A percentile compares a stretch with the other conserved stretches of the same genome.
Conservation (phyloP, 805 yeast genomes). For the Cyberlindnera xylosilytica region DNA sequence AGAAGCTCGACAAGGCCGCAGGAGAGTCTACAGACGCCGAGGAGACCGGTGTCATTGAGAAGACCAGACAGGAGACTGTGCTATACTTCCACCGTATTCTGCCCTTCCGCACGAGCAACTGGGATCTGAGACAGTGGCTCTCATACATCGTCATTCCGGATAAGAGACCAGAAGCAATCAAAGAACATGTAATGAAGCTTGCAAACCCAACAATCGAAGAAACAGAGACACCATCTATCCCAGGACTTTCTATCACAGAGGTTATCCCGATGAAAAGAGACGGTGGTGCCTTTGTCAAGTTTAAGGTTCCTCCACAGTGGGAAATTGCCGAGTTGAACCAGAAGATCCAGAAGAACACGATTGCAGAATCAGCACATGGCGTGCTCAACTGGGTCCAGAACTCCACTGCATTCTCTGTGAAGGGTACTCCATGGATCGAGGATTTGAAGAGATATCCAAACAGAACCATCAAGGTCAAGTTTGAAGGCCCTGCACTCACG, state of each 20-base stretch:
- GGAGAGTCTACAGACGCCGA: constrained; percentile 56
- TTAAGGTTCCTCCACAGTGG: constrained; percentile 52
- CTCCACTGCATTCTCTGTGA: constrained; percentile 67
- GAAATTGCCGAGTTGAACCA: constrained; percentile 52
- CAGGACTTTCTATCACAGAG: constrained; percentile 47
- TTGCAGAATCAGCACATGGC: constrained; percentile 35
- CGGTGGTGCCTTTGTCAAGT: constrained; percentile 91
- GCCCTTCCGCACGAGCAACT: constrained; percentile 41
- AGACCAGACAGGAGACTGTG: constrained; percentile 46
- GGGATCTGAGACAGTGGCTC: constrained; percentile 46
- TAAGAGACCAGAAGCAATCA: constrained; percentile 36
- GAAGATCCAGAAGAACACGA: constrained; percentile 46
- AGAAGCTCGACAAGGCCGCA: constrained; percentile 42
- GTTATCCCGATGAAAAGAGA: constrained; percentile 75
- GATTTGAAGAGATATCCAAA: constrained; percentile 81
- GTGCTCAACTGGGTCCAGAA: constrained; percentile 40
- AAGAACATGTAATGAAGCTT: constrained; percentile 36
- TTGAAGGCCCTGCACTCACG: constrained; percentile 71
- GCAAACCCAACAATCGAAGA: constrained; percentile 34
- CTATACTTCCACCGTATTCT: constrained; percentile 55
- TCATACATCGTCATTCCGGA: constrained; percentile 35
- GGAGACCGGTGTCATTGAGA: constrained; percentile 55
- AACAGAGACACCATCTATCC: constrained; percentile 31
- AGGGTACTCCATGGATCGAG: constrained; percentile 95
- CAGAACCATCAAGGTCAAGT: constrained; percentile 56